phyloP scores from a whole-genome alignment of 2,329 filamentous ascomycete genomes.

The Sarocladium brachiariae region DNA sequence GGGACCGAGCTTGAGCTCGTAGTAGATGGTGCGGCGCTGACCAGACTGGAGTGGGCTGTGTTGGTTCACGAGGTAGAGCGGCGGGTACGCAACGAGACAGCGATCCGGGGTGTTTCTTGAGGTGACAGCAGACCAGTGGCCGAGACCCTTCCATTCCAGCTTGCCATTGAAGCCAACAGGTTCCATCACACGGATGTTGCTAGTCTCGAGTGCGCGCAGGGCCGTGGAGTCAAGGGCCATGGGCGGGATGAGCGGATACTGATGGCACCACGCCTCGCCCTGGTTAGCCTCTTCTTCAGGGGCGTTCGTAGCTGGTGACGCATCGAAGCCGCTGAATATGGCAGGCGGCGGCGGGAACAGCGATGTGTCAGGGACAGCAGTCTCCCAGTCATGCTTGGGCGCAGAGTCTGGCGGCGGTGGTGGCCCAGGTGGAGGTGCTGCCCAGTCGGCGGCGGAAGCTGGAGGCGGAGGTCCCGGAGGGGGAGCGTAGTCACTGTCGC shows the following conservation, averaged over 20 bases:
- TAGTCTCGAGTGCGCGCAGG: slow-evolving; percentile 38
- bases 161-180: slow-evolving; percentile 41
- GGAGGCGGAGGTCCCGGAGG: slow-evolving; percentile 8
- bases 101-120: slow-evolving; percentile 46
- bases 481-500: slow-evolving; percentile 10
- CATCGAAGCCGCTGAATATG: slow-evolving; percentile 56
- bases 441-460: slow-evolving; percentile 17
- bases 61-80: slow-evolving; percentile 56
- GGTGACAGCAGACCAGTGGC: slow-evolving; percentile 43
- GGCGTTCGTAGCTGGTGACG: slow-evolving; percentile 64
- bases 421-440: slow-evolving; percentile 30
- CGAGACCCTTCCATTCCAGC: slow-evolving; percentile 37
- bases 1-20: slow-evolving; percentile 54
- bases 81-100: slow-evolving; percentile 60
- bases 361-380: slow-evolving; percentile 64
- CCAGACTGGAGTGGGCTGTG: slow-evolving; percentile 46
- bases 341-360: slow-evolving; percentile 67
- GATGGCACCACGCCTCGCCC: slow-evolving; percentile 58
- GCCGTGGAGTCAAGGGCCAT: slow-evolving; percentile 40
- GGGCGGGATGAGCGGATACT: slow-evolving; percentile 52
- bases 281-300: slow-evolving; percentile 55
- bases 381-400: slow-evolving; percentile 60
- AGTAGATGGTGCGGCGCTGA: slow-evolving; percentile 55
- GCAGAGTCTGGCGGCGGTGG: slow-evolving; percentile 24
- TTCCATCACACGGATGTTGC: slow-evolving; percentile 48